Conservation (phyloP, 2,329 filamentous ascomycete species). For the Fusarium mundagurra region DNA sequence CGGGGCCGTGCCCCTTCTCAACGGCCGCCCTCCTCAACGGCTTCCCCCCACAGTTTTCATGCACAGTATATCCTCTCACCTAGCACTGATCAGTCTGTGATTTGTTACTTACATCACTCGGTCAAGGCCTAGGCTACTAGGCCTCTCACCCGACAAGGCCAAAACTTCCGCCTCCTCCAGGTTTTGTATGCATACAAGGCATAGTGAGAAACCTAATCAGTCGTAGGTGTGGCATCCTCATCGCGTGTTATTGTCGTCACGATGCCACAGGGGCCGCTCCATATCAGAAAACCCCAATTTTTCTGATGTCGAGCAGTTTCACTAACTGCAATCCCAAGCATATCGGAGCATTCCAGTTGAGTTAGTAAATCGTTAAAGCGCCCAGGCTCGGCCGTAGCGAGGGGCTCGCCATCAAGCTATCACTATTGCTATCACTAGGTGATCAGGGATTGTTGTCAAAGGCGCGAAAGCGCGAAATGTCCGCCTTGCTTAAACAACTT, state of each 20-base stretch:
- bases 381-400: constrained; percentile 21
- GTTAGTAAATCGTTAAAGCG: constrained; percentile 7
- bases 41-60: constrained; percentile 34
- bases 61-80: constrained; percentile 14
- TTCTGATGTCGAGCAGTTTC: constrained; percentile 2
- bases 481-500: constrained; percentile 16
- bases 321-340: constrained; percentile 9
- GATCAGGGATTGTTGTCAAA: constrained; percentile 27
- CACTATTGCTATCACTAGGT: neutral
- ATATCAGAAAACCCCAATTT: constrained; percentile 18
- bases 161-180: constrained; percentile 34
- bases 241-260: constrained; percentile 45
- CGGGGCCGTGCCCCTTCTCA: constrained; percentile 44
- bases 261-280: constrained; percentile 29
- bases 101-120: constrained; percentile 22
- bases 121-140: constrained; percentile 25
- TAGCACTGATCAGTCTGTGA: constrained; percentile 24
- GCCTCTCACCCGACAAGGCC: constrained; percentile 2
- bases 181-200: constrained; percentile 42
- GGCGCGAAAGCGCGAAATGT: constrained; percentile 28
- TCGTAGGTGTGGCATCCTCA: constrained; percentile 35
- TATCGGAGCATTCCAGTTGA: constrained; percentile 1
- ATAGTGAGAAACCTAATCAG: constrained; percentile 43
- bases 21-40: constrained; percentile 44
- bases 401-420: constrained; percentile 18